phyloP scores from a whole-genome alignment of 2,329 filamentous ascomycete species.

The Nannizziopsis barbatae region DNA sequence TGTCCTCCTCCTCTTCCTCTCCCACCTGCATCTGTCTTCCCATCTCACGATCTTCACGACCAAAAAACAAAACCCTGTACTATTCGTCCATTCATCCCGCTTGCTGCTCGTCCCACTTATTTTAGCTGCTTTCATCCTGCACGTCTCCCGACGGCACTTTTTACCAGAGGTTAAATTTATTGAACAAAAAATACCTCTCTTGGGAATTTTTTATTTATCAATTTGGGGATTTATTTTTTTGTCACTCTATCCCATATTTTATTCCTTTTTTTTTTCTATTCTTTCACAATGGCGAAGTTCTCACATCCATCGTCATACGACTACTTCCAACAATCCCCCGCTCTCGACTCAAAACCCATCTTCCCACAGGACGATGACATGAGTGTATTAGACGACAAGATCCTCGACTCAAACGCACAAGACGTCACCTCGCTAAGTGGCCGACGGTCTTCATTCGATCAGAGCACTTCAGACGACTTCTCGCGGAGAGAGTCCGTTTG shows the following conservation, averaged over 20 bases:
- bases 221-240: too few relatives aligned
- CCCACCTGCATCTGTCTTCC: background rate
- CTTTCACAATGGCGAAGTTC: slow-evolving; percentile 33
- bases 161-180: background rate
- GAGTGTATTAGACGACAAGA: slow-evolving; percentile 40
- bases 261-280: slow-evolving; percentile 10
- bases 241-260: slow-evolving; percentile 12
- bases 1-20: slow-evolving; percentile 6
- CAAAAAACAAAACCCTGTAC: background rate
- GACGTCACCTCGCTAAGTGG: slow-evolving; percentile 40
- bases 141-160: slow-evolving; percentile 6
- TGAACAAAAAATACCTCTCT: background rate
- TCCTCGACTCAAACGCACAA: slow-evolving; percentile 40
- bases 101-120: slow-evolving; percentile 5
- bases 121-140: slow-evolving; percentile 1
- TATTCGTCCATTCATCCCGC: background rate
- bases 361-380: slow-evolving; percentile 43
- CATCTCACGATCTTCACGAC: background rate
- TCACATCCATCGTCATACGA: slow-evolving; percentile 32
- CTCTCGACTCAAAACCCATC: slow-evolving; percentile 33
- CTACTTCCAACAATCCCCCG: slow-evolving; percentile 35
- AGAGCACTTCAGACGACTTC: slow-evolving; percentile 37
- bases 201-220: too few relatives aligned
- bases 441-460: slow-evolving; percentile 37
- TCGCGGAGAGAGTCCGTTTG: slow-evolving; percentile 43